A percentile compares a stretch with the other conserved stretches of the same genome.
phyloP scores from a whole-genome alignment of 2,329 filamentous ascomycete species.

The Echinosphaeria canescens region DNA sequence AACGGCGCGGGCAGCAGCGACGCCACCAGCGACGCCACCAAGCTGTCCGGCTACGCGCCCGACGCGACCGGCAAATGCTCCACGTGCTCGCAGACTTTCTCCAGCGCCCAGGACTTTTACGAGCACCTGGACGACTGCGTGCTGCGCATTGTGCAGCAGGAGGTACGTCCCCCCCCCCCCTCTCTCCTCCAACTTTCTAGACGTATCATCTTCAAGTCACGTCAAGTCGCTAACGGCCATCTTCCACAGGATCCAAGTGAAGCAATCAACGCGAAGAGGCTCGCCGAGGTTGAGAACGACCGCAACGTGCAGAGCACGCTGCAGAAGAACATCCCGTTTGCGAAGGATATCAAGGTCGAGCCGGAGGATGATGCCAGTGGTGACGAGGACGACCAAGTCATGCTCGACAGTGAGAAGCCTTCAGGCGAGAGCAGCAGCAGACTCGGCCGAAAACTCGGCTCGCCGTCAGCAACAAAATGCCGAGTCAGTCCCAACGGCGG shows the following conservation, averaged over 20 bases:
- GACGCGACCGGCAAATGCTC: constrained; percentile 89
- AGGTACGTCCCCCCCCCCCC: no score
- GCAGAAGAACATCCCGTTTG: constrained; percentile 29
- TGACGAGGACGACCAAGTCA: constrained; percentile 37
- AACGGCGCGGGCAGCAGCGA: constrained; percentile 15
- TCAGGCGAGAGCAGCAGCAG: constrained; percentile 35
- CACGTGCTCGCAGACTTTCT: constrained; percentile 78
- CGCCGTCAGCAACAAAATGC: no score
- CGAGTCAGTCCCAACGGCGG: constrained; percentile 20
- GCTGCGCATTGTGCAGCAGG: constrained; percentile 48
- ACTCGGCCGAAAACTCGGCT: constrained; percentile 18
- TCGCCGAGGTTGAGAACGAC: constrained; percentile 45
- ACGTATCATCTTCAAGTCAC: no score
- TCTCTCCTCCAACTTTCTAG: no score
- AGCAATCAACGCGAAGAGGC: constrained; percentile 43
- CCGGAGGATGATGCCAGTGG: constrained; percentile 22
- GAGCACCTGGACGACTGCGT: constrained; percentile 79
- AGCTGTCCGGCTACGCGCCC: constrained; percentile 46
- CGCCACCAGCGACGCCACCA: no score
- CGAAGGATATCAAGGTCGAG: constrained; percentile 13
- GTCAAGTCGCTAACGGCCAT: no score
- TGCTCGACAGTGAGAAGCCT: no score
- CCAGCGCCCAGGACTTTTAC: constrained; percentile 92
- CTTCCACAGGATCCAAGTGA: constrained; percentile 49
- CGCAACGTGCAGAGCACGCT: constrained; percentile 37